A percentile compares a stretch with the other conserved stretches of the same genome.
Evolutionary conservation across 1,139 yeast genomes (phyloP).

Genomic region (Debaryomycetaceae sp.): DNA sequence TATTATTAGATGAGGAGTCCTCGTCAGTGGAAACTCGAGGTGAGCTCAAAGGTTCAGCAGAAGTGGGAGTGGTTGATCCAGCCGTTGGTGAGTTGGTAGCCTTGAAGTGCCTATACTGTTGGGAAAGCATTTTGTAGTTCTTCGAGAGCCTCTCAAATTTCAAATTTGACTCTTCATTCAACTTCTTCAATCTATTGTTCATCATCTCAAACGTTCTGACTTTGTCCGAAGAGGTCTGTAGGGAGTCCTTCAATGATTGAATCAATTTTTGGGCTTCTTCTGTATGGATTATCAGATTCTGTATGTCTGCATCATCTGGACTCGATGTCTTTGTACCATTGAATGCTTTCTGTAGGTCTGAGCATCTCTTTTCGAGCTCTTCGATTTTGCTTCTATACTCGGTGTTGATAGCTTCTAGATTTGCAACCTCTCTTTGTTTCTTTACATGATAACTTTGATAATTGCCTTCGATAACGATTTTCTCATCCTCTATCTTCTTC

Average conservation of each 20-base stretch:
- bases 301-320: neutral
- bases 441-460: slow-evolving; percentile 45
- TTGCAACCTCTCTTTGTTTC: slow-evolving; percentile 51
- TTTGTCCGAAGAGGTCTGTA: slow-evolving; percentile 48
- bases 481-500: slow-evolving; percentile 49
- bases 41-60: neutral
- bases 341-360: slow-evolving; percentile 16
- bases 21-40: slow-evolving; percentile 6
- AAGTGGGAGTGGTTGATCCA: slow-evolving; percentile 1
- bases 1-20: slow-evolving; percentile 6
- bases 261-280: slow-evolving; percentile 28
- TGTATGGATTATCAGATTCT: neutral
- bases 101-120: slow-evolving; percentile 46
- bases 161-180: slow-evolving; percentile 65
- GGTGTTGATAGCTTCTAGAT: slow-evolving; percentile 29
- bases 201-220: slow-evolving; percentile 54
- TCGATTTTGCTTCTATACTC: slow-evolving; percentile 24
- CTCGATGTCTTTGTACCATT: neutral
- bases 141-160: slow-evolving; percentile 65
- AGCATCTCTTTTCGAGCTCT: slow-evolving; percentile 41
- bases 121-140: slow-evolving; percentile 59
- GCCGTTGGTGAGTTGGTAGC: slow-evolving; percentile 1
- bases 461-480: slow-evolving; percentile 54
- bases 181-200: slow-evolving; percentile 54
- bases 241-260: slow-evolving; percentile 49